These are phyloP conservation scores for Verticillium albo-atrum DNA, from an alignment of 2,329 filamentous ascomycete species.

Conservation along the genomic window DNA sequence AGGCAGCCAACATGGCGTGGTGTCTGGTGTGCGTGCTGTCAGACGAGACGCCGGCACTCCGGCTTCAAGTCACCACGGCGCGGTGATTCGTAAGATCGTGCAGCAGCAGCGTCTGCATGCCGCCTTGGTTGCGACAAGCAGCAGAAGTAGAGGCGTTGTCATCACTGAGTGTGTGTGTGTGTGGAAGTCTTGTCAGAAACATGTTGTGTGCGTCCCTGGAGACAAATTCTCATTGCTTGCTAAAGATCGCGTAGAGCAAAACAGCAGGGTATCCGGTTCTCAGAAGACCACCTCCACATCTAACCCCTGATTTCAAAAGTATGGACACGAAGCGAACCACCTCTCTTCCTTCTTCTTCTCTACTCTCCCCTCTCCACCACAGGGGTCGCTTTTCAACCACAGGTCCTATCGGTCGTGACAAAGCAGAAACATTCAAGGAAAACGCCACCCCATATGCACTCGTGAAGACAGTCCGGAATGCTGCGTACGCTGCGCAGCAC, in stretches of 20 bases:
- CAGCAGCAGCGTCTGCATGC: background rate
- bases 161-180: background rate
- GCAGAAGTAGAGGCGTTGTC: background rate
- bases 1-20: background rate
- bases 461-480: background rate
- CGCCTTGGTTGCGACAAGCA: background rate
- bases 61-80: background rate
- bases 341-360: background rate
- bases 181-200: background rate
- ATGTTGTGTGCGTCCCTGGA: background rate
- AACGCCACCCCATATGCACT: constrained; percentile 3
- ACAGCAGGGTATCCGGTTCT: background rate
- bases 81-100: background rate
- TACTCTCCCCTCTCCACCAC: background rate
- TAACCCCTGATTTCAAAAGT: background rate
- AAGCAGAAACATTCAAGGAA: background rate
- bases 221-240: background rate
- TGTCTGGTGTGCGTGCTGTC: background rate
- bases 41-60: background rate
- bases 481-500: background rate
- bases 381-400: background rate
- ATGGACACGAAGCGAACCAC: background rate
- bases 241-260: background rate
- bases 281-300: background rate
- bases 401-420: background rate